Percentiles rank a stretch among this genome's conserved stretches.
Evolutionary conservation across 805 yeast genomes (phyloP).

Genomic region (Teunomyces aglyptinius): DNA sequence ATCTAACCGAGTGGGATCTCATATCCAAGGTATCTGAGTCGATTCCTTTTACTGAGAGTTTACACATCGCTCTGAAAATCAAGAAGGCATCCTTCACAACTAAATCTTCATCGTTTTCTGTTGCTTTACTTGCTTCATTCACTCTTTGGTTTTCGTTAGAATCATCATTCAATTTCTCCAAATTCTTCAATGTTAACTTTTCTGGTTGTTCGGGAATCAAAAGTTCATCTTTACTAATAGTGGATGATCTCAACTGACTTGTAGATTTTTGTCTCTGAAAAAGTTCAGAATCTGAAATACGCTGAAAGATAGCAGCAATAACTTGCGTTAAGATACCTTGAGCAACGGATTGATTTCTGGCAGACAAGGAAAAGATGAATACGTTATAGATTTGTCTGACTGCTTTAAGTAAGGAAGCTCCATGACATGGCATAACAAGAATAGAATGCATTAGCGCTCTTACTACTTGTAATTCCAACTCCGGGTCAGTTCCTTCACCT

Average conservation of each 20-base stretch:
- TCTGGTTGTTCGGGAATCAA: constrained; percentile 15
- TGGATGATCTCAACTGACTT: constrained; percentile 18
- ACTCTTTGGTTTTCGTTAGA: constrained; percentile 49
- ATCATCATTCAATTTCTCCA: constrained; percentile 55
- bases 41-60: constrained; percentile 78
- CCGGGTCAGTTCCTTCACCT: constrained; percentile 89
- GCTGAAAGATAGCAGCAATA: constrained; percentile 79
- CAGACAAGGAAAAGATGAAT: constrained; percentile 76
- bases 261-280: constrained; percentile 13
- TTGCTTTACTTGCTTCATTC: constrained; percentile 44
- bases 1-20: constrained; percentile 90
- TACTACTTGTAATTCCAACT: constrained; percentile 87
- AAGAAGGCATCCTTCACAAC: constrained; percentile 88
- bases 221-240: constrained; percentile 12
- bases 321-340: constrained; percentile 94
- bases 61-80: constrained; percentile 92
- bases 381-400: constrained; percentile 92
- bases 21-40: constrained; percentile 76
- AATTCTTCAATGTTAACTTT: constrained; percentile 56
- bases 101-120: constrained; percentile 60
- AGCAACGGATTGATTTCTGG: constrained; percentile 87
- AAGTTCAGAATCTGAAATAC: constrained; percentile 38
- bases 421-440: constrained; percentile 83
- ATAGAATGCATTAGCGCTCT: constrained; percentile 89
- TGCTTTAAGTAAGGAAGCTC: constrained; percentile 83